Base-by-base conservation (phyloP, 1,284 basidiomycete species). In the Ceratobasidium papillatum region DNA sequence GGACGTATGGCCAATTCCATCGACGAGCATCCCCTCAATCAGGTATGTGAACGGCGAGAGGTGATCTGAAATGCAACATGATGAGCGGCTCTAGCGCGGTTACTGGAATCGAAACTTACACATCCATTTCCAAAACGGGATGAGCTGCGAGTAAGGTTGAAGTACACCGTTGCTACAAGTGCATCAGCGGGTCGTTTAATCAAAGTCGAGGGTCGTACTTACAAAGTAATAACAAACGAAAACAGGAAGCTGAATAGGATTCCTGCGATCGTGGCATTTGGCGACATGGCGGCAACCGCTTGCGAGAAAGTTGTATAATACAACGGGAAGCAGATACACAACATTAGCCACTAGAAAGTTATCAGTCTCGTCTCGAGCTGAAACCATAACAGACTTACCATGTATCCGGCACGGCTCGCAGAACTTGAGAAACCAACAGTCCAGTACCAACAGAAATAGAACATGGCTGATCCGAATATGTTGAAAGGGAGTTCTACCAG, bases 61-160 rank as follows among this genome's bases (percentile, higher is more conserved):
- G 63, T 86, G 87, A 82, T 94, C 78, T 79, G 38, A 25, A 17
- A 22, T 22, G 22, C 7, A 19, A 41, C 14, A 22, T 4, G 11
- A 64, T 43, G 34, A 54, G 38, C 14, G 19, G 30, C 14, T 34
- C 36, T 49, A 8, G 7, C 25, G 11, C 7, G 7, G 34, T 59
- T 17, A n/a, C 22, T 27, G 14, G 9, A 17, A 36, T 17, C 17
- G 8, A 72, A 30, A 64, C 73, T 61, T 38, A 71, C 68, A 93
- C 90, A 94, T 92, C 90, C 93, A 95, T 77, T 84, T 84, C 93
- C 92, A 94, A 90, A 92, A 94, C 11, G 80, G 79, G 4, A 89
- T 90, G 5, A 94, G 87, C 17, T 85, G 81, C 5, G 84, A 79
- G 82, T 84, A 91, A 0, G 90, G 90, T 80, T 91, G 90, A 61